These are phyloP conservation scores for Vanilla planifolia DNA, from an alignment of 106 monocot species.

Conservation along the genomic window DNA sequence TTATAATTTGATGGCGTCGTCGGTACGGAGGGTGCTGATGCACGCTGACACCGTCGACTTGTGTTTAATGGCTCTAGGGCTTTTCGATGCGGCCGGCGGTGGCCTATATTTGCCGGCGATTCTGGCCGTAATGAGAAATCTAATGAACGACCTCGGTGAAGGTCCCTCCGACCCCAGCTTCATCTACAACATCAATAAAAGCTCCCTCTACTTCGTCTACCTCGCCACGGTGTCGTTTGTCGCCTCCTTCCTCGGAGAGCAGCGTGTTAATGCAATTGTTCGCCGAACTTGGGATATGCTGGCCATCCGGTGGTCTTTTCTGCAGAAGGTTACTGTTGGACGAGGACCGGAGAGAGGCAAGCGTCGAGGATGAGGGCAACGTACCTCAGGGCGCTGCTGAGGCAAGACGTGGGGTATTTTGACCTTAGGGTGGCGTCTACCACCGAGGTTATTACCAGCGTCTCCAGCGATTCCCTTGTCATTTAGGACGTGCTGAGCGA, in stretches of 20 bases:
- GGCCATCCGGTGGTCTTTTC: not conserved
- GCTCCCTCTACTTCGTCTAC: not conserved
- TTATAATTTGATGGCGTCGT: too few species aligned
- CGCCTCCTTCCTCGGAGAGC: not conserved
- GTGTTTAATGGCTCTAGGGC: constrained; percentile 36
- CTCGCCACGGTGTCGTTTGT: not conserved
- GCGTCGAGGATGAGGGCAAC: constrained; percentile 10
- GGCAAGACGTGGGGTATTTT: constrained; percentile 14
- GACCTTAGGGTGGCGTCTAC: constrained; percentile 17
- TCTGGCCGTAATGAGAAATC: not conserved
- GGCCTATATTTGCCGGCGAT: constrained; percentile 30
- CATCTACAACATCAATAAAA: not conserved
- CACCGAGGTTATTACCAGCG: constrained; percentile 47
- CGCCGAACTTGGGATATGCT: not conserved
- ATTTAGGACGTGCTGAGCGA: constrained; percentile 62
- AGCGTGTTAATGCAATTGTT: not conserved
- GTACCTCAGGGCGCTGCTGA: constrained; percentile 8
- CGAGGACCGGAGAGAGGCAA: constrained; percentile 4
- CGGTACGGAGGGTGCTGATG: constrained; percentile 25
- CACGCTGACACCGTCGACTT: constrained; percentile 36
- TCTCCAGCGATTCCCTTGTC: constrained; percentile 61
- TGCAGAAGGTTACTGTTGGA: constrained; percentile 16
- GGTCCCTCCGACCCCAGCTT: not conserved
- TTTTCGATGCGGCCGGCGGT: constrained; percentile 31
- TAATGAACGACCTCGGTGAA: constrained; percentile 13